A percentile compares a stretch with the other conserved stretches of the same genome.
Evolutionary conservation across 1,139 yeast species (phyloP).

Genomic region (Saccharomyces hybrid): DNA sequence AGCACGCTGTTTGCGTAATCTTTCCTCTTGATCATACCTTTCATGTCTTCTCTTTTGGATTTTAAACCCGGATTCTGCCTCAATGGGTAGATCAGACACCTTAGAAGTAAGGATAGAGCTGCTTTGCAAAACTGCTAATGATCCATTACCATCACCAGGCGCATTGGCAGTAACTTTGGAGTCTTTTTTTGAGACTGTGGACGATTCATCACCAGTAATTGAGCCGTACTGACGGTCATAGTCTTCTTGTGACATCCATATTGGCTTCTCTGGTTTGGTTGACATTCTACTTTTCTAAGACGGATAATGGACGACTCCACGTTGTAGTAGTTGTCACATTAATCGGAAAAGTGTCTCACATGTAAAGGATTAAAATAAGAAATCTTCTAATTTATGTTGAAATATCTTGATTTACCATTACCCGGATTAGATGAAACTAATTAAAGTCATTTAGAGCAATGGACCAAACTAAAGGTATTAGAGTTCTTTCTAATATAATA

Average conservation of each 20-base stretch:
- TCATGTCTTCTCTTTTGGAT: conserved; percentile 26
- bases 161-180: conserved; percentile 2
- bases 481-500: too few species aligned
- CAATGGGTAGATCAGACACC: not conserved
- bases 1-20: conserved; percentile 22
- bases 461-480: too few species aligned
- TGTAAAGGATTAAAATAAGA: not conserved
- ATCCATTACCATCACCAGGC: conserved; percentile 5
- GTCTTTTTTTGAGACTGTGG: conserved; percentile 5
- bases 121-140: not conserved
- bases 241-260: conserved; percentile 36
- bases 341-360: not conserved
- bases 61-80: conserved; percentile 7
- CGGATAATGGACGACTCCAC: not conserved
- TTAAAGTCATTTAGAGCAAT: not conserved
- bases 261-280: conserved; percentile 28
- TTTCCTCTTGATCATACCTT: conserved; percentile 28
- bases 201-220: conserved; percentile 4
- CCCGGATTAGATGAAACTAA: not conserved
- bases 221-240: conserved; percentile 29
- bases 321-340: not conserved
- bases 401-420: not conserved
- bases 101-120: conserved; percentile 5
- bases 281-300: conserved; percentile 6
- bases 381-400: not conserved